Conservation (phyloP, 228 moss, liverwort and hornwort species). For the Sphagnum magellanicum region DNA sequence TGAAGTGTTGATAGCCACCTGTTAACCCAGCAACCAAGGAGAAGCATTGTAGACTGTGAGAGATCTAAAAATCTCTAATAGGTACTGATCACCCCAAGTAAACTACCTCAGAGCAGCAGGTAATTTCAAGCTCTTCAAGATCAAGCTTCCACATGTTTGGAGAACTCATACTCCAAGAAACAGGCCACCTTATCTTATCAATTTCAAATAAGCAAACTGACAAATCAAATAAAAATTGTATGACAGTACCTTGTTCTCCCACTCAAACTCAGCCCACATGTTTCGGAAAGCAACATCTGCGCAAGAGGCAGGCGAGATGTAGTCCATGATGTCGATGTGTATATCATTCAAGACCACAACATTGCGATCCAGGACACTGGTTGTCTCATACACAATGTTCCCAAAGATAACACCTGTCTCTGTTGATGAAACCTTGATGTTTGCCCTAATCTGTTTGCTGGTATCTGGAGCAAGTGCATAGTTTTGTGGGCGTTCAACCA, state of each 20-base stretch:
- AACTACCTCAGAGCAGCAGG: too few species aligned
- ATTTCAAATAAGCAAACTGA: too few species aligned
- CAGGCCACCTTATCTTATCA: too few species aligned
- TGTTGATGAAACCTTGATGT: constrained; percentile 97
- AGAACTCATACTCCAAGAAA: too few species aligned
- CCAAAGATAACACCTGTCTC: constrained; percentile 99
- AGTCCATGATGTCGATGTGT: constrained; percentile 99
- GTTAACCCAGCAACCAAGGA: neutral
- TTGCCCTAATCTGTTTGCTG: constrained; percentile 94
- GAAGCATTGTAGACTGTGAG: neutral
- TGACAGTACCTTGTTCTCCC: constrained; percentile 91
- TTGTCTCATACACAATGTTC: constrained; percentile 92
- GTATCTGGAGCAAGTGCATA: constrained; percentile 84
- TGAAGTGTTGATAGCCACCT: constrained; percentile 87
- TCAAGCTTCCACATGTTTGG: too few species aligned
- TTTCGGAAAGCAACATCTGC: constrained; percentile 95
- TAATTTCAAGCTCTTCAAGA: too few species aligned
- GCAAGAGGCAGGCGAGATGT: constrained; percentile 95
- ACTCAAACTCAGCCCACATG: constrained; percentile 99
- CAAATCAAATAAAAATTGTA: too few species aligned
- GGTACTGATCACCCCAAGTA: too few species aligned
- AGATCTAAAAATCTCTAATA: too few species aligned
- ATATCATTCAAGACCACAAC: constrained; percentile 96
- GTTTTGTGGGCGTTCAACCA: constrained; percentile 96
- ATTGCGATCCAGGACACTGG: constrained; percentile 91